Conservation (phyloP, 2,329 filamentous ascomycete species). For the Aaosphaeria arxii region DNA sequence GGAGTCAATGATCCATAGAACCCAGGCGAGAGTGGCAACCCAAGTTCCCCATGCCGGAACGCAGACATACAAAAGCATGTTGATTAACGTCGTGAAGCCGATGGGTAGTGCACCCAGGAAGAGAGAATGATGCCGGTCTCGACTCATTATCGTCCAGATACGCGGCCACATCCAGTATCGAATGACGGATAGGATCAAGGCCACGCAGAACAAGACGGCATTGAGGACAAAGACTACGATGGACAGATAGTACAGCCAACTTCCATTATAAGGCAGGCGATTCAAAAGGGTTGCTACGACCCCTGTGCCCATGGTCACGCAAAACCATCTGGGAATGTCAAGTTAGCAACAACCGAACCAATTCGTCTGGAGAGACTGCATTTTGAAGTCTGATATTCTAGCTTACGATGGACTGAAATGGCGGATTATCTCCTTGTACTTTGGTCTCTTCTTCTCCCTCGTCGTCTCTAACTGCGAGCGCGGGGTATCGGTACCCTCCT, state of each 20-base stretch:
- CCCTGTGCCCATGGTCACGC: neutral
- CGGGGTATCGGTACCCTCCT: too few relatives aligned
- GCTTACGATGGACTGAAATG: too few relatives aligned
- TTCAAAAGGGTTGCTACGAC: neutral
- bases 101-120: neutral
- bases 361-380: too few relatives aligned
- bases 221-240: neutral
- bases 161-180: neutral
- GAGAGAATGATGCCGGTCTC: neutral
- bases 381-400: too few relatives aligned
- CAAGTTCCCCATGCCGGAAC: neutral
- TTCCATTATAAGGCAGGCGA: neutral
- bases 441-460: too few relatives aligned
- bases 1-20: neutral
- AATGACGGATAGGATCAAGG: neutral
- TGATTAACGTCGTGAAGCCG: neutral
- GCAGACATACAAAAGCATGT: neutral
- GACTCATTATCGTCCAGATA: neutral
- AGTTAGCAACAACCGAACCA: neutral
- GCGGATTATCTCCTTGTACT: too few relatives aligned
- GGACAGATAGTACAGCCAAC: neutral
- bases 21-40: neutral
- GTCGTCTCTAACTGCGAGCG: too few relatives aligned
- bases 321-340: neutral
- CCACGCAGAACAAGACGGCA: neutral